Conservation (phyloP, 495 filamentous ascomycete genomes). For the Aspergillus steynii region DNA sequence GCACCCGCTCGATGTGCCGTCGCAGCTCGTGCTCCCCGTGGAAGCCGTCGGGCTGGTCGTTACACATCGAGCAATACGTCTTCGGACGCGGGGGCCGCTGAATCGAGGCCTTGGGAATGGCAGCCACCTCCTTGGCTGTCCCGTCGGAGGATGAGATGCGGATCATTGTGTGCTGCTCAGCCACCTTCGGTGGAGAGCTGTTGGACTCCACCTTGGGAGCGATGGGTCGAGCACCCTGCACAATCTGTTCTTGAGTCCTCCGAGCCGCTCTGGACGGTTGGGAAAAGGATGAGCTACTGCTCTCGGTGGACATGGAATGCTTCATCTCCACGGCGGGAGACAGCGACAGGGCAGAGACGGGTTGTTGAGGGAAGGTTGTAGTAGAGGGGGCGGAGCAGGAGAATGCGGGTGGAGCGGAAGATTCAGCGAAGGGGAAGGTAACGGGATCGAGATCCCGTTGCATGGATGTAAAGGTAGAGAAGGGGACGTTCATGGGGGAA, state of each 20-base stretch:
- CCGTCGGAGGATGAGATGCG: slow-evolving; percentile 59
- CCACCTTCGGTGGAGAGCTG: slow-evolving; percentile 28
- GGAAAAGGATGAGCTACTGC: slow-evolving; percentile 28
- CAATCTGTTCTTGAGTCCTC: slow-evolving; percentile 46
- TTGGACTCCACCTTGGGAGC: slow-evolving; percentile 43
- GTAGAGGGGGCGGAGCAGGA: slow-evolving; percentile 39
- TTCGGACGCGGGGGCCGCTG: slow-evolving; percentile 75
- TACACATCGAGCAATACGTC: slow-evolving; percentile 72
- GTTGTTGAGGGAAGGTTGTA: slow-evolving; percentile 23
- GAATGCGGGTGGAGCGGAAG: slow-evolving; percentile 25
- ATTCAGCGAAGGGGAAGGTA: slow-evolving; percentile 31
- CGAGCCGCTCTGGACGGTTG: slow-evolving; percentile 41
- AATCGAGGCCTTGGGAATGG: slow-evolving; percentile 70
- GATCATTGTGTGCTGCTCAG: slow-evolving; percentile 49
- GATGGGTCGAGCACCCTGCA: slow-evolving; percentile 44
- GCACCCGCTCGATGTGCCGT: slow-evolving; percentile 79
- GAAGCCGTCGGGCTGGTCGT: slow-evolving; percentile 80
- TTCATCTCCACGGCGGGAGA: slow-evolving; percentile 36
- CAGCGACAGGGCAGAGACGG: slow-evolving; percentile 17
- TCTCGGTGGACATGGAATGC: slow-evolving; percentile 35
- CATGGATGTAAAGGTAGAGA: slow-evolving; percentile 24
- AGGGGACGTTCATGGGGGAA: slow-evolving; percentile 32
- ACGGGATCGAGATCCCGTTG: slow-evolving; percentile 31
- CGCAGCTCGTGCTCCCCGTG: slow-evolving; percentile 92
- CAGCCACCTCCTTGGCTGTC: slow-evolving; percentile 58